Base-by-base conservation (phyloP, 768 basidiomycete species). In the Cystofilobasidium ferigula region DNA sequence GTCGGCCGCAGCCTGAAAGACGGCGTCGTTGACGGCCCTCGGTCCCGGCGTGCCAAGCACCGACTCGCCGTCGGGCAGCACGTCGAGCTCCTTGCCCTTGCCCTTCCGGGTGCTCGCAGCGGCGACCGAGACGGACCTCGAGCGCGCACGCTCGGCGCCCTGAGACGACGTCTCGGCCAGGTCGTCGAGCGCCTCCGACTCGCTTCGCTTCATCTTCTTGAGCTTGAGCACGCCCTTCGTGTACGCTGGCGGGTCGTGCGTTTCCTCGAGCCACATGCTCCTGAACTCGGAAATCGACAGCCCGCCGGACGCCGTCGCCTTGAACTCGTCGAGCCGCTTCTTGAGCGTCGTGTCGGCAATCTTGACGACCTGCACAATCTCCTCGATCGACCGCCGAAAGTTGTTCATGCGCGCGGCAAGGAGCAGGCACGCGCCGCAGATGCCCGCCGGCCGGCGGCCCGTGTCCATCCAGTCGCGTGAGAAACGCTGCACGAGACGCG, bases 391-490 rank as follows among this genome's bases (percentile, higher is more conserved):
- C 54, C 95, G 80, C 48, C 93, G 80, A 73, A 94, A 98, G 76
- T 95, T 95, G 78, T 94, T 97, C 95, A 99, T 98, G 30, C 95
- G 85, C 36, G 92, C 95, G 0, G 95, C 95, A 20, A 99, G 83
- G 45, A 98, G 81, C 34, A 98, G 82, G 32, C 89, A 91, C 0
- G 95, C 95, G 35, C 95, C 95, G 73, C 95, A 99, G 68, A 99
- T 93, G 26, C 95, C 95, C 0, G 95, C 91, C 0, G 95, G 95
- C 8, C 95, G 83, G 26, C 95, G 85, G 18, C 95, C 95, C 43
- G 86, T 86, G 18, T 89, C 86, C 83, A 99, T 93, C 95, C 95
- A 99, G 76, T 98, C 95, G 30, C 89, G 82, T 73, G 90, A 86
- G 77, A 98, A 97, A 36, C 95, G 84, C 67, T 88, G 85, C 38